Percentiles rank a stretch among this genome's conserved stretches.
Conservation (phyloP, 345 rosid species). For the Kernera saxatilis region DNA sequence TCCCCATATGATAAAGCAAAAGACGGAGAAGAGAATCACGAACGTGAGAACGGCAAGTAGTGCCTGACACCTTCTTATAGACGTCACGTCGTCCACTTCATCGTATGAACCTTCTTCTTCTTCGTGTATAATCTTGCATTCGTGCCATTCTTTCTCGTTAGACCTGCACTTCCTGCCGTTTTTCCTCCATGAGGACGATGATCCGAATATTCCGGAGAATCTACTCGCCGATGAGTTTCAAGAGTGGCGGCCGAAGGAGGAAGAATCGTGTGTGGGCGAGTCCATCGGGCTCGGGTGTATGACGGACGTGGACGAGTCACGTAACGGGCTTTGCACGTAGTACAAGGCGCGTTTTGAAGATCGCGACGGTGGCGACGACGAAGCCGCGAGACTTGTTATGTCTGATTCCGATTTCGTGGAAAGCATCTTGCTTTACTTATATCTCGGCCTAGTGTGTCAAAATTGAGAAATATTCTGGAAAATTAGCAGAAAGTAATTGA, state of each 20-base stretch:
- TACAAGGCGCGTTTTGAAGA: constrained; percentile 70
- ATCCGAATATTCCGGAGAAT: constrained; percentile 78
- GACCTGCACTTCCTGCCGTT: constrained; percentile 35
- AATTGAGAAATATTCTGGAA: too few species aligned
- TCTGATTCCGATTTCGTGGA: constrained; percentile 74
- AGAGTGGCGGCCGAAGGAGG: constrained; percentile 70
- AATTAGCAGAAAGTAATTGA: background rate
- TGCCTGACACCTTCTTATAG: constrained; percentile 51
- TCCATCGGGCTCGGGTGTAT: constrained; percentile 78
- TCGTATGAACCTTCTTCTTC: constrained; percentile 81
- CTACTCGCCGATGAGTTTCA: constrained; percentile 79
- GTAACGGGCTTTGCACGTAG: constrained; percentile 82
- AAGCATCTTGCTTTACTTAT: constrained; percentile 33
- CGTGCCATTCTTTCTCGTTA: constrained; percentile 57
- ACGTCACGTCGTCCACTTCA: constrained; percentile 50
- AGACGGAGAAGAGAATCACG: constrained; percentile 47
- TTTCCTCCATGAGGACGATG: constrained; percentile 66
- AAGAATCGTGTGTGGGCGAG: constrained; percentile 68
- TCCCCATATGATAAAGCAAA: constrained; percentile 79
- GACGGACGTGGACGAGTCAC: constrained; percentile 78
- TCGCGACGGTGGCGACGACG: constrained; percentile 55
- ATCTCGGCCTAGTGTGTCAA: background rate
- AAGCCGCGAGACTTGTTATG: constrained; percentile 67
- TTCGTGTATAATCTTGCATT: constrained; percentile 49
- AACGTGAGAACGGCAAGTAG: constrained; percentile 52